Percentiles rank a stretch among this genome's conserved stretches.
These are phyloP conservation scores for Pichia sp. DNA, from an alignment of 1,139 yeast species.

Conservation along the genomic window DNA sequence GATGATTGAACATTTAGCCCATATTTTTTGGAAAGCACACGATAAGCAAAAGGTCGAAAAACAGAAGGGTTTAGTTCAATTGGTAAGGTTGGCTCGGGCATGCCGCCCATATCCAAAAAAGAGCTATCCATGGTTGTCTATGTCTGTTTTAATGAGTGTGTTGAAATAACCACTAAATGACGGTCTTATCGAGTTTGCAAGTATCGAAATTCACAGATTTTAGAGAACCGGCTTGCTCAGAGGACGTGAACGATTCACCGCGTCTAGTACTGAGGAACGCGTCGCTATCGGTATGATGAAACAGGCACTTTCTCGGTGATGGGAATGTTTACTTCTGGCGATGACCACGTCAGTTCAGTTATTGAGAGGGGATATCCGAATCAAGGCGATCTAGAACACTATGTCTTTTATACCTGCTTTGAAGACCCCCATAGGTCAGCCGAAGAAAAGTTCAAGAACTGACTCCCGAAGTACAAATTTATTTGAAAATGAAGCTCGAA, in stretches of 20 bases:
- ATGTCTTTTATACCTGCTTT: conserved; percentile 15
- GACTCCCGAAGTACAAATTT: background rate
- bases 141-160: too few relatives aligned
- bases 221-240: too few relatives aligned
- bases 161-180: too few relatives aligned
- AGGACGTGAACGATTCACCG: background rate
- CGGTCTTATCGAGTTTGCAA: background rate
- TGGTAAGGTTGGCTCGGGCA: conserved; percentile 47
- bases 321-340: background rate
- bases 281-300: background rate
- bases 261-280: background rate
- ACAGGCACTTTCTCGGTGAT: background rate
- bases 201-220: background rate
- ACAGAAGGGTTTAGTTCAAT: conserved; percentile 74
- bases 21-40: conserved; percentile 85
- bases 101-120: conserved; percentile 13
- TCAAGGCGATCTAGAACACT: background rate
- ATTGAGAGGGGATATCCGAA: background rate
- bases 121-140: conserved; percentile 17
- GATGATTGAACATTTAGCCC: conserved; percentile 86
- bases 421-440: background rate
- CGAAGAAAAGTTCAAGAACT: background rate
- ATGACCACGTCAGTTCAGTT: background rate
- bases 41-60: conserved; percentile 84
- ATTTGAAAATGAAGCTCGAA: background rate